These are phyloP conservation scores for Conticribra weissflogii DNA, from an alignment of 108 stramenopile species.

Conservation along the genomic window DNA sequence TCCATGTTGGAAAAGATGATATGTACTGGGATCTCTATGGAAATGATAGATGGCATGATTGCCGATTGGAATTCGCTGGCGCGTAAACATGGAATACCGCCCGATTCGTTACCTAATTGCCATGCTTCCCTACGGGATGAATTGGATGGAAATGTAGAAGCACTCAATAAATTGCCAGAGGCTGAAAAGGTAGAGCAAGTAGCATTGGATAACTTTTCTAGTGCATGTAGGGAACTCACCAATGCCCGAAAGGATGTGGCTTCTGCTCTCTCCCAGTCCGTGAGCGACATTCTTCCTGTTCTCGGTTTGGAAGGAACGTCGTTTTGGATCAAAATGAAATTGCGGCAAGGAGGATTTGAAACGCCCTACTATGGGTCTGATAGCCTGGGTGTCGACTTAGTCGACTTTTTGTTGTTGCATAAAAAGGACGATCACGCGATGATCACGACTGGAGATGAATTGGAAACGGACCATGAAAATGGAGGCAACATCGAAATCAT, in stretches of 20 bases:
- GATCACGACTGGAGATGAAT: too few species aligned
- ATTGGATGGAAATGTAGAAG: constrained; percentile 74
- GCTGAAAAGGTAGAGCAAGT: constrained; percentile 56
- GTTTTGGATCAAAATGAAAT: constrained; percentile 53
- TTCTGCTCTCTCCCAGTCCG: constrained; percentile 50
- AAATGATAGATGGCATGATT: constrained; percentile 64
- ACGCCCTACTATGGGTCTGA: constrained; percentile 43
- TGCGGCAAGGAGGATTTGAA: constrained; percentile 39
- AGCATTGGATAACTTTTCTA: constrained; percentile 50
- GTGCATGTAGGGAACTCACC: constrained; percentile 52
- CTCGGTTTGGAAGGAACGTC: constrained; percentile 72
- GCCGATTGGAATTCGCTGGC: constrained; percentile 82
- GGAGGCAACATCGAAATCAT: constrained; percentile 70
- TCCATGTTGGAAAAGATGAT: constrained; percentile 49
- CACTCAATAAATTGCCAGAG: constrained; percentile 56
- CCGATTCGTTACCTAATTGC: constrained; percentile 62
- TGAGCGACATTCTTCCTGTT: constrained; percentile 60
- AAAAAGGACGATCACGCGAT: constrained; percentile 13
- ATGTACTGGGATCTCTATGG: constrained; percentile 51
- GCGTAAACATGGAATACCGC: constrained; percentile 78
- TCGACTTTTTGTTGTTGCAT: constrained; percentile 67
- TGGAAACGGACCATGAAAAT: too few species aligned
- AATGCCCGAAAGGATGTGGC: constrained; percentile 52
- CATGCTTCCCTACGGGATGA: constrained; percentile 68
- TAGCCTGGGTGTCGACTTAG: constrained; percentile 50